Evolutionary conservation across 805 yeast genomes (phyloP).

Genomic region (Cyberlindnera bimundalis): DNA sequence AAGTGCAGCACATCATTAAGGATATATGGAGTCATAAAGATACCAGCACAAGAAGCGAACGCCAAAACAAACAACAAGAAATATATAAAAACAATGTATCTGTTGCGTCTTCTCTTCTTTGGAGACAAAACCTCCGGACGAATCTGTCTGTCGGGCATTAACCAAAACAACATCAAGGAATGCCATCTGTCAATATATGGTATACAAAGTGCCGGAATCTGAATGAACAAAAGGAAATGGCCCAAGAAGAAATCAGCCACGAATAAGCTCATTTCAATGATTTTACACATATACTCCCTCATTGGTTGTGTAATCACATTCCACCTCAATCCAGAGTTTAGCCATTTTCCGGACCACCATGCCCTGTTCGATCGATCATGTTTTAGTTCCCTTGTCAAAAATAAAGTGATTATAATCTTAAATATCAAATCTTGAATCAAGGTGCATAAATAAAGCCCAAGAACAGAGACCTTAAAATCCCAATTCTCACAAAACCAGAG

Average conservation of each 20-base stretch:
- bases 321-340: conserved; percentile 53
- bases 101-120: conserved; percentile 39
- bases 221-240: conserved; percentile 48
- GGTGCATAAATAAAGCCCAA: conserved; percentile 49
- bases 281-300: conserved; percentile 55
- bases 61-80: conserved; percentile 35
- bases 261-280: conserved; percentile 54
- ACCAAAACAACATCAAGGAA: conserved; percentile 57
- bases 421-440: conserved; percentile 50
- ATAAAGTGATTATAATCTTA: conserved; percentile 38
- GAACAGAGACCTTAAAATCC: conserved; percentile 47
- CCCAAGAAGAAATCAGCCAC: conserved; percentile 51
- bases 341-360: conserved; percentile 74
- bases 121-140: conserved; percentile 44
- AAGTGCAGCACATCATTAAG: conserved; percentile 32
- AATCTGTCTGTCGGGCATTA: conserved; percentile 47
- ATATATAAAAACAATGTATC: conserved; percentile 33
- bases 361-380: conserved; percentile 54
- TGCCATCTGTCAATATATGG: conserved; percentile 61
- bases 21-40: conserved; percentile 40
- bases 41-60: conserved; percentile 28
- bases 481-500: conserved; percentile 56
- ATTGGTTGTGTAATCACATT: conserved; percentile 51
- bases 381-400: conserved; percentile 54
- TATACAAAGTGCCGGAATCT: conserved; percentile 50